A percentile compares a stretch with the other conserved stretches of the same genome.
Evolutionary conservation across 805 yeast genomes (phyloP).

Genomic region (Tetrapisispora phaffii): DNA sequence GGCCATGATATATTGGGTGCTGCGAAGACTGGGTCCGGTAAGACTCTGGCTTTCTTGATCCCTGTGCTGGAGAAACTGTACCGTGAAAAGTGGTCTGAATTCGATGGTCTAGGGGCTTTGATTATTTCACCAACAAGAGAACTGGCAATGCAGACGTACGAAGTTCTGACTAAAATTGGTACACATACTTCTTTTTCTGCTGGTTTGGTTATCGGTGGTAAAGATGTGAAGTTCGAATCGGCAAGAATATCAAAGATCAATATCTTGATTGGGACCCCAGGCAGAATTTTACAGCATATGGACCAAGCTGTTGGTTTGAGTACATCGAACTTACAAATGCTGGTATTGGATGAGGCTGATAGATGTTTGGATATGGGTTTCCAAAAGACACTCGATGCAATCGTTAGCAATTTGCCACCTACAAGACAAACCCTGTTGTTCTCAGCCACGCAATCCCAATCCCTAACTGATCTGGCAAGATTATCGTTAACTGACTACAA

Average conservation of each 20-base stretch:
- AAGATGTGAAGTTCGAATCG: conserved; percentile 70
- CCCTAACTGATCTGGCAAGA: conserved; percentile 73
- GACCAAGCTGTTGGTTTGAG: conserved; percentile 81
- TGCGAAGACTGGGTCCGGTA: conserved; percentile 80
- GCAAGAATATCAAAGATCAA: conserved; percentile 74
- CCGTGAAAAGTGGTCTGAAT: conserved; percentile 65
- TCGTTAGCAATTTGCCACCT: conserved; percentile 66
- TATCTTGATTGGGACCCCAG: conserved; percentile 85
- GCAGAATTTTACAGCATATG: conserved; percentile 80
- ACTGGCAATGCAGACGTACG: conserved; percentile 81
- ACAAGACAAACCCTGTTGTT: conserved; percentile 75
- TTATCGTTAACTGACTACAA: conserved; percentile 38
- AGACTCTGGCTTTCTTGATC: conserved; percentile 75
- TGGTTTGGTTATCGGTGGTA: conserved; percentile 89
- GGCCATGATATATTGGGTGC: conserved; percentile 79
- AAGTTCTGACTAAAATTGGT: conserved; percentile 76
- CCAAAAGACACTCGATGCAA: conserved; percentile 70
- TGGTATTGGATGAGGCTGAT: conserved; percentile 88
- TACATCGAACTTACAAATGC: conserved; percentile 59
- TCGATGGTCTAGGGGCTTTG: conserved; percentile 82
- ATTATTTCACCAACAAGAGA: conserved; percentile 90
- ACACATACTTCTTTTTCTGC: conserved; percentile 68
- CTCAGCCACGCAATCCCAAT: conserved; percentile 84
- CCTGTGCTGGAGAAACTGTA: conserved; percentile 68
- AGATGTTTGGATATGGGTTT: conserved; percentile 91